Conservation (phyloP, 179 eudicot genomes). For the Gypsophila paniculata region DNA sequence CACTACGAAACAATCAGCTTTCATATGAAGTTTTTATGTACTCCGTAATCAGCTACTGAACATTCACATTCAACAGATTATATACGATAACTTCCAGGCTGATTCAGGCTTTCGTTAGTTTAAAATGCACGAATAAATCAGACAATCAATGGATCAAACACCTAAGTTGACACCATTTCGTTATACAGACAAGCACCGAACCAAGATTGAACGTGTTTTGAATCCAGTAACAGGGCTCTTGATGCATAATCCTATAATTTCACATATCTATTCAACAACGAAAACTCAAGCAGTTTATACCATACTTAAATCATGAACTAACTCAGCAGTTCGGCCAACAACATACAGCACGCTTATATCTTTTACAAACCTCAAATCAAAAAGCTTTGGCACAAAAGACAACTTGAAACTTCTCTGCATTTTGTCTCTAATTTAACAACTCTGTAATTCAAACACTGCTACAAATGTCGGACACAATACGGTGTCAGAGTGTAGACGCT, state of each 20-base stretch:
- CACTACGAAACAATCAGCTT: neutral
- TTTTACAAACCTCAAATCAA: neutral
- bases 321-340: neutral
- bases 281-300: neutral
- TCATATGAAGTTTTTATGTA: too few species aligned
- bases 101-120: neutral
- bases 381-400: neutral
- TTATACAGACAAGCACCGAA: too few species aligned
- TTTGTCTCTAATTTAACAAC: too few species aligned
- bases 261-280: neutral
- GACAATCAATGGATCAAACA: neutral
- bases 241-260: neutral
- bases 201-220: too few species aligned
- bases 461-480: too few species aligned
- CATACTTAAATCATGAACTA: neutral
- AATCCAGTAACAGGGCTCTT: too few species aligned
- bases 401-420: too few species aligned
- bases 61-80: slow-evolving; percentile 6
- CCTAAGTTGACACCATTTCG: neutral
- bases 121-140: neutral
- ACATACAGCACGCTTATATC: neutral
- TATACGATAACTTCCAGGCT: neutral
- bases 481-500: too few species aligned
- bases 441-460: too few species aligned
- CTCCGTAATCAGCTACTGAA: neutral